Evolutionary conservation across 805 yeast genomes (phyloP).

Genomic region (Starmera dryadoides): DNA sequence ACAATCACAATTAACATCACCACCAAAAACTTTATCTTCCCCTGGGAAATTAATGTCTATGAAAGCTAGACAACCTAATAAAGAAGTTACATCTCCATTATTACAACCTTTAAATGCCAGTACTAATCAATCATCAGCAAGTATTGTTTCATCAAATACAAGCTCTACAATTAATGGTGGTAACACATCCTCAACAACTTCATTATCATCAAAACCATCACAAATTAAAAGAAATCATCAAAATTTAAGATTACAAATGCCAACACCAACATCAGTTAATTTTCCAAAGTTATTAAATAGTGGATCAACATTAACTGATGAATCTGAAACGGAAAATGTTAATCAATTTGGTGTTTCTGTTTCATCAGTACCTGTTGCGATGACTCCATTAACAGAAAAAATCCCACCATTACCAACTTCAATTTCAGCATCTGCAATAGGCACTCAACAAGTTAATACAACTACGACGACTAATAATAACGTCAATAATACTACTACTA

Average conservation of each 20-base stretch:
- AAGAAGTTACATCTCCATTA: constrained; percentile 17
- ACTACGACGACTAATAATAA: constrained; percentile 7
- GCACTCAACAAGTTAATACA: neutral
- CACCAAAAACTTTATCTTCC: constrained; percentile 23
- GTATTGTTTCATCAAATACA: constrained; percentile 1
- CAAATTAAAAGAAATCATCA: constrained; percentile 37
- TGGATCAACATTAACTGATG: constrained; percentile 23
- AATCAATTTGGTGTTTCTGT: constrained; percentile 65
- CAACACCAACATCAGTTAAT: constrained; percentile 47
- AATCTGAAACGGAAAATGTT: constrained; percentile 32
- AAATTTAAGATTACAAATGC: constrained; percentile 66
- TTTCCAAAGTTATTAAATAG: constrained; percentile 22
- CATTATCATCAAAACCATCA: constrained; percentile 2
- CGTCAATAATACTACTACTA: constrained; percentile 3
- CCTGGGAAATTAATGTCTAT: constrained; percentile 35
- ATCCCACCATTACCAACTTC: constrained; percentile 10
- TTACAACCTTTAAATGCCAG: constrained; percentile 28
- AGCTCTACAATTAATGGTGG: neutral
- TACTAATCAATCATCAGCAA: constrained; percentile 14
- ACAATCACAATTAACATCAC: constrained; percentile 21
- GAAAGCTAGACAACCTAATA: constrained; percentile 21
- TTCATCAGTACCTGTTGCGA: constrained; percentile 47
- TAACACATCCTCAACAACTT: neutral
- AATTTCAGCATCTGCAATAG: neutral
- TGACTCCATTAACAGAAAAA: constrained; percentile 77